Evolutionary conservation across 306 rosid species (phyloP).

Genomic region (Hylodesmum podocarpum): DNA sequence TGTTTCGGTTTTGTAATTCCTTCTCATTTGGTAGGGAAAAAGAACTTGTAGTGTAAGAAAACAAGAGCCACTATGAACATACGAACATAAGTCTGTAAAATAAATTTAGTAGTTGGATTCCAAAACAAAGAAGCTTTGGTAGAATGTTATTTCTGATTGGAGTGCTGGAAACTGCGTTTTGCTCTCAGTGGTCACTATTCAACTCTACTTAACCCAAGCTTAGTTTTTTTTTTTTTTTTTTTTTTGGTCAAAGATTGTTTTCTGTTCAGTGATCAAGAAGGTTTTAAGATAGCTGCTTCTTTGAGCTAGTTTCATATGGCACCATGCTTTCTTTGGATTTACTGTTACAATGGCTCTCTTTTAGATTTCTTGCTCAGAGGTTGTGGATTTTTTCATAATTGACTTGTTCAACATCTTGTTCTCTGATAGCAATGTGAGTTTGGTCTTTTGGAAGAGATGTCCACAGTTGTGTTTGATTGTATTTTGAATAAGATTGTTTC

Average conservation of each 20-base stretch:
- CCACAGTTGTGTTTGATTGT: not conserved
- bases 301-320: not conserved
- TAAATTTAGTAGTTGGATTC: not conserved
- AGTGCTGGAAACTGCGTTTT: not conserved
- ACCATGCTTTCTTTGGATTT: constrained; percentile 10
- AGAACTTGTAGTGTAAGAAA: constrained; percentile 23
- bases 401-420: constrained; percentile 11
- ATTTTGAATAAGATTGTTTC: no score
- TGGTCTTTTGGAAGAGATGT: not conserved
- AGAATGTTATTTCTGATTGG: not conserved
- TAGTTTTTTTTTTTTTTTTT: not conserved
- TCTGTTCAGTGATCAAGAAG: constrained; percentile 1
- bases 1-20: constrained; percentile 4
- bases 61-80: not conserved
- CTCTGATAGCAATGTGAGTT: not conserved
- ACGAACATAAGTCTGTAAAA: not conserved
- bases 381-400: constrained; percentile 6
- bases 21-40: not conserved
- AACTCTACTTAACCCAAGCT: not conserved
- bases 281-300: not conserved
- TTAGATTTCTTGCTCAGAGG: constrained; percentile 28
- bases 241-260: not conserved
- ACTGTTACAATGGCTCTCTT: not conserved
- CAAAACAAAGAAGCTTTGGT: not conserved
- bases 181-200: not conserved